Conservation (phyloP, 2,329 filamentous ascomycete species). For the Colletotrichum trifolii region DNA sequence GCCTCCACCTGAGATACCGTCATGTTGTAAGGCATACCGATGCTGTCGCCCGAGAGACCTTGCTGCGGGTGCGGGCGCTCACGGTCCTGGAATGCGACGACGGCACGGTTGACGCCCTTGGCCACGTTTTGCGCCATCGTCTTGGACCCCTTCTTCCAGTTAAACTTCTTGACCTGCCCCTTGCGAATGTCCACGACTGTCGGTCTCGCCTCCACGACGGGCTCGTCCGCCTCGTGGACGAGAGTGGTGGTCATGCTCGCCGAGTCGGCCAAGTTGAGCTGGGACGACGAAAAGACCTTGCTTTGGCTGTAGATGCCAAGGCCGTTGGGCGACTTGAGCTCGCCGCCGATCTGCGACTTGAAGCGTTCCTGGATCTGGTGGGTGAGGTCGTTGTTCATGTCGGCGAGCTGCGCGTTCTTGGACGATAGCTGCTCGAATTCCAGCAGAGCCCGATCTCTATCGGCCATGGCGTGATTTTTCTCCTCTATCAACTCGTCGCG, state of each 20-base stretch:
- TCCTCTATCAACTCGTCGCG: constrained; percentile 87
- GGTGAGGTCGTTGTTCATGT: constrained; percentile 95
- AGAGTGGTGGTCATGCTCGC: constrained; percentile 69
- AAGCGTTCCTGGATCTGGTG: constrained; percentile 94
- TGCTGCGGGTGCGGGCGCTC: constrained; percentile 64
- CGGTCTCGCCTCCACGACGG: constrained; percentile 77
- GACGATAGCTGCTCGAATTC: constrained; percentile 95
- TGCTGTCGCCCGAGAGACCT: constrained; percentile 70
- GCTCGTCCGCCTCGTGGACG: constrained; percentile 74
- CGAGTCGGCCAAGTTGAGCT: constrained; percentile 60
- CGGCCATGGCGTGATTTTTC: constrained; percentile 81
- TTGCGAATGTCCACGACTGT: constrained; percentile 96
- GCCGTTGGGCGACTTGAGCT: constrained; percentile 61
- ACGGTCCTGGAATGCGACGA: constrained; percentile 73
- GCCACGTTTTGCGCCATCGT: constrained; percentile 93
- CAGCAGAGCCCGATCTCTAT: constrained; percentile 91
- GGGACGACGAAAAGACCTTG: constrained; percentile 62
- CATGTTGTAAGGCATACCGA: constrained; percentile 78
- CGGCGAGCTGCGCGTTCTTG: constrained; percentile 93
- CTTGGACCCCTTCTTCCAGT: constrained; percentile 98
- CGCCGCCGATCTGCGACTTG: constrained; percentile 76
- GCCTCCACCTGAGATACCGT: constrained; percentile 66
- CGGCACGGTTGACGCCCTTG: constrained; percentile 93
- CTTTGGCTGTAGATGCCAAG: constrained; percentile 67
- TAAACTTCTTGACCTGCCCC: constrained; percentile 94